Conservation (phyloP, 768 basidiomycete genomes). For the Boletus subcaerulescens region DNA sequence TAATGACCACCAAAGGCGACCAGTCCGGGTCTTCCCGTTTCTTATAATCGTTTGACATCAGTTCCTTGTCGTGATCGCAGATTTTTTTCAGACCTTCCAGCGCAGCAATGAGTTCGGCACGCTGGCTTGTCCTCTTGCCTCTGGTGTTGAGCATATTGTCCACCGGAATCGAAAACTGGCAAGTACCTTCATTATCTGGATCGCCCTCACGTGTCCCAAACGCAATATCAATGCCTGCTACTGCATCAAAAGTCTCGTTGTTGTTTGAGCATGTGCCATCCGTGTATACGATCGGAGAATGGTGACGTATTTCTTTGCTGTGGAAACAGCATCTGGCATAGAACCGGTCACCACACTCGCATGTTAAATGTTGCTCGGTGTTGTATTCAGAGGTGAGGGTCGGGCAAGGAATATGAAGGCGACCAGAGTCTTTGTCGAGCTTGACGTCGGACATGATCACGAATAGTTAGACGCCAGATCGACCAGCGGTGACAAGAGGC, state of each 20-base stretch:
- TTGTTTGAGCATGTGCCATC: constrained; percentile 36
- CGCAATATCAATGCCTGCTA: neutral
- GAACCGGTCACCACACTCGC: neutral
- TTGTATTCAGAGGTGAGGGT: neutral
- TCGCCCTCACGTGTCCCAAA: neutral
- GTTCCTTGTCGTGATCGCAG: neutral
- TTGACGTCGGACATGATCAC: neutral
- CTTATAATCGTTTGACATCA: neutral
- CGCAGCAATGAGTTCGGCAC: constrained; percentile 33
- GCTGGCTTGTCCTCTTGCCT: constrained; percentile 27
- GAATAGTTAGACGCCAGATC: neutral
- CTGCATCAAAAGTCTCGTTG: constrained; percentile 26
- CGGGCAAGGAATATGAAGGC: neutral
- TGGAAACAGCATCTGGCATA: constrained; percentile 5
- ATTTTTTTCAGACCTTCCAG: constrained; percentile 17
- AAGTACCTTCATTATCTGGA: neutral
- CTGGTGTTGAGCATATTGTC: constrained; percentile 19
- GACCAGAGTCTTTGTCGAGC: neutral
- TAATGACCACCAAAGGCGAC: neutral
- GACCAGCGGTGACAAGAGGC: no score
- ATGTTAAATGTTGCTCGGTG: neutral
- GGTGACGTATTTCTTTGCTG: constrained; percentile 12
- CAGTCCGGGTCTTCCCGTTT: neutral
- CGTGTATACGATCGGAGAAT: constrained; percentile 24
- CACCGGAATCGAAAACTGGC: constrained; percentile 19